Base-by-base conservation (phyloP, 1,284 basidiomycete genomes). In the Malassezia sp. region DNA sequence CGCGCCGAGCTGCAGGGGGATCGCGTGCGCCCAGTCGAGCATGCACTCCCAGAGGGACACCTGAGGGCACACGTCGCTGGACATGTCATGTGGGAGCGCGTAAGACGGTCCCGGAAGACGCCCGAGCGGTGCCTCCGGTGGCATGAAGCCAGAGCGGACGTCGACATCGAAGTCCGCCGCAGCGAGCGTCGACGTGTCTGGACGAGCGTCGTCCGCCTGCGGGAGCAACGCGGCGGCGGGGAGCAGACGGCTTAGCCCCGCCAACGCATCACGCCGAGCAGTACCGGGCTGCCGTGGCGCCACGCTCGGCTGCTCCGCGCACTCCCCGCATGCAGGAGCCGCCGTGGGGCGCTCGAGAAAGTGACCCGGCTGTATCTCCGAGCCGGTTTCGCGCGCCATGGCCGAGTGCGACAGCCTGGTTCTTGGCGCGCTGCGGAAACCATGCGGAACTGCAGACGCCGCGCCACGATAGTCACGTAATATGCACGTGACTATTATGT, bases 131-230 rank as follows among this genome's bases (percentile, higher is more conserved):
- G 79, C 77, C 24, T 83, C 77, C 0, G 84, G 83, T 1, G 90
- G 89, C 76, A 95, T 80, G 69, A 96, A 95, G 0, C 90, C 90
- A 0, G 87, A 87, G 18, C 81, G 76, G 2, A 85, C 85, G 66
- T 91, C 85, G 56, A 95, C 83, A 68, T 93, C 88, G 74, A 88
- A 95, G 74, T 95, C 89, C 67, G 89, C 85, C 4, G 85, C 83
- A 11, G 86, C 85, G 44, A 89, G 79, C 4, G 86, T 88, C 10
- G 84, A 80, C 4, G 83, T 85, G 70, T 89, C 85, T 6, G 28
- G 75, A 73, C 14, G 38, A 18, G 10, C 18, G 6, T 22, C 23
- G 5, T 27, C 14, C 7, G 17, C 12, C 11, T 10, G 12, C 8
- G 38, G 28, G 2, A 22, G 20, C 14, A 11, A 30, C 4, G 28